Evolutionary conservation across 805 yeast genomes (phyloP), one percentile per base, ranked within the genome.

Genomic region (Kodamaea restingae): DNA sequence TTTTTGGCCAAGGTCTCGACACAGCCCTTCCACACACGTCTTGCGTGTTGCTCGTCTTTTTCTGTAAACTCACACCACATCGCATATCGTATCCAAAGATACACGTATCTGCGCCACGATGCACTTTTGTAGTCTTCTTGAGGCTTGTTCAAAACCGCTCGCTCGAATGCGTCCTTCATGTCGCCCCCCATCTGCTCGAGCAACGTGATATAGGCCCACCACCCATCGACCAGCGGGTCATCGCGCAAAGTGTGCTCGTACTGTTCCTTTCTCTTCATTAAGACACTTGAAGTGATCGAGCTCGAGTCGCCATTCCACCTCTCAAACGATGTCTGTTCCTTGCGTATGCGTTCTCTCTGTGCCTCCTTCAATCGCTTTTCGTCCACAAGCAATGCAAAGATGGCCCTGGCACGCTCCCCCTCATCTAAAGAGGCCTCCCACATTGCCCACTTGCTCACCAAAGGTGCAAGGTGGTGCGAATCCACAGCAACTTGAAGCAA

Each of bases 171-270:
- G 2, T 63, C 63, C 15, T 65, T 47, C 11, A 60, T 44, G 1
- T 51, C 61, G 0, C 14, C 17, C 61, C 0, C 60, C 17, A 12
- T 14, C 31, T 14, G 15, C 37, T 73, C 73, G 9, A 79, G 49
- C 17, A 86, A 53, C 9, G 73, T 67, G 2, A 87, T 43, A 50
- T 80, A 81, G 0, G 75, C 55, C 91, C 95, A 88, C 97, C 98
- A 90, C 0, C 79, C 63, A 50, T 84, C 93, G 60, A 86, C 85
- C 0, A 40, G 29, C 1, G 87, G 80, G 38, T 75, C 65, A 8
- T 52, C 48, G 5, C 52, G 42, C 10, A 85, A 48, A 15, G 61
- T 65, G 2, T 61, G 55, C 49, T 81, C 80, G 54, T 84, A 86
- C 38, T 65, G 65, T 5, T 67, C 56, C 43, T 70, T 73, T 42